A percentile compares a stretch with the other conserved stretches of the same genome.
Conservation (phyloP, 805 yeast species). For the Candida sphagnicola region DNA sequence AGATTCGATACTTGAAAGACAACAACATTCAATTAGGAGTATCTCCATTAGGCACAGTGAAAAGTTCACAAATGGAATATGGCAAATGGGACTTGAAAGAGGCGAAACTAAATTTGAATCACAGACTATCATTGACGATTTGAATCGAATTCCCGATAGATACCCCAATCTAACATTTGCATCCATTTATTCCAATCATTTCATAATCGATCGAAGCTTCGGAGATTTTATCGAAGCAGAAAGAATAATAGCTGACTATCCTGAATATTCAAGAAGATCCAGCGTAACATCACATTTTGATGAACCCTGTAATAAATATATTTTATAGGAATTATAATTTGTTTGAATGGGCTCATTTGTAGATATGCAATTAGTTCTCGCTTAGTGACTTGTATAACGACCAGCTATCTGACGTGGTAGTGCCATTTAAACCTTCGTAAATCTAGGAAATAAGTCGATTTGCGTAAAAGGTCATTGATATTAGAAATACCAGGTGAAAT, state of each 20-base stretch:
- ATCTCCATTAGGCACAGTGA: not conserved
- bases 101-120: not conserved
- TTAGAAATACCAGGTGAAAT: too few relatives aligned
- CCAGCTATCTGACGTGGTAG: too few relatives aligned
- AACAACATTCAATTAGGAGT: not conserved
- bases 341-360: too few relatives aligned
- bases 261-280: slow-evolving; percentile 1
- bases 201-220: slow-evolving; percentile 2
- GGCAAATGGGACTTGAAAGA: not conserved
- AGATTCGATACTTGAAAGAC: not conserved
- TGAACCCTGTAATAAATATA: not conserved
- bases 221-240: slow-evolving; percentile 5
- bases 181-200: slow-evolving; percentile 1
- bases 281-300: not conserved
- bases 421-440: too few relatives aligned
- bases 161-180: slow-evolving; percentile 2
- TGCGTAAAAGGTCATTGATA: not conserved
- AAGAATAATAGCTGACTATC: not conserved
- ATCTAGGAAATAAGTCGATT: not conserved
- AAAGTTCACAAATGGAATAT: slow-evolving; percentile 1
- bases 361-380: too few relatives aligned
- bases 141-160: slow-evolving; percentile 3
- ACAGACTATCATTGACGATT: slow-evolving; percentile 1
- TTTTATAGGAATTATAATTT: too few relatives aligned
- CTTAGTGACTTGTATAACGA: too few relatives aligned